phyloP scores from a whole-genome alignment of 441 rosid species.

The Brassica balearica region DNA sequence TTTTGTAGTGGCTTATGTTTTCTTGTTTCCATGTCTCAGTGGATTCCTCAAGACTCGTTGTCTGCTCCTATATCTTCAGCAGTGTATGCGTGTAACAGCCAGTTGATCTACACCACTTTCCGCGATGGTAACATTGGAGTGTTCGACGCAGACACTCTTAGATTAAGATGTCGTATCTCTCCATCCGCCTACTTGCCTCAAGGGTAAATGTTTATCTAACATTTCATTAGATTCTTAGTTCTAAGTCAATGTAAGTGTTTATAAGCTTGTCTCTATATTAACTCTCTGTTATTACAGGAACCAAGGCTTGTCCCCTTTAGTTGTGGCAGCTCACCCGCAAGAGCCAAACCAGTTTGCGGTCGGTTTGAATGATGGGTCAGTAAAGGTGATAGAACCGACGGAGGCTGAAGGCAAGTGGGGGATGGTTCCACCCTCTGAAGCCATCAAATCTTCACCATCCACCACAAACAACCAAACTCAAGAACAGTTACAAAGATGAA shows the following conservation, averaged over 20 bases:
- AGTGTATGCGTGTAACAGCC: slow-evolving; percentile 85
- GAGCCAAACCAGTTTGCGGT: slow-evolving; percentile 82
- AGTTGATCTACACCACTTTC: slow-evolving; percentile 74
- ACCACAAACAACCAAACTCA: slow-evolving; percentile 82
- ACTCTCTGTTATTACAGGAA: slow-evolving; percentile 48
- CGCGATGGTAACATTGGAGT: slow-evolving; percentile 83
- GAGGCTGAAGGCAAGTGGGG: slow-evolving; percentile 93
- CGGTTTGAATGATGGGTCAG: slow-evolving; percentile 78
- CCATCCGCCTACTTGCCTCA: slow-evolving; percentile 70
- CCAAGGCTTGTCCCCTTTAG: slow-evolving; percentile 72
- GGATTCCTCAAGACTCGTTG: slow-evolving; percentile 83
- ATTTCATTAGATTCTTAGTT: slow-evolving; percentile 18
- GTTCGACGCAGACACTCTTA: slow-evolving; percentile 76
- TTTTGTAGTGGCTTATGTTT: not conserved
- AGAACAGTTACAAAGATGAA: slow-evolving; percentile 73
- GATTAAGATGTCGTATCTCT: slow-evolving; percentile 77
- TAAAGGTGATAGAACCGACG: slow-evolving; percentile 79
- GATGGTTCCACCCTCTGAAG: slow-evolving; percentile 57
- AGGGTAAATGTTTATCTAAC: slow-evolving; percentile 49
- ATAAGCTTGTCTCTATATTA: not conserved
- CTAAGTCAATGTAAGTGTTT: not conserved
- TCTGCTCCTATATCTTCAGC: slow-evolving; percentile 82
- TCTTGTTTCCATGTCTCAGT: slow-evolving; percentile 55
- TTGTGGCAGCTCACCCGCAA: slow-evolving; percentile 83
- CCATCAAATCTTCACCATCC: slow-evolving; percentile 68